These are phyloP conservation scores for Hemileccinum impolitum DNA, from an alignment of 768 basidiomycete genomes.

Conservation along the genomic window DNA sequence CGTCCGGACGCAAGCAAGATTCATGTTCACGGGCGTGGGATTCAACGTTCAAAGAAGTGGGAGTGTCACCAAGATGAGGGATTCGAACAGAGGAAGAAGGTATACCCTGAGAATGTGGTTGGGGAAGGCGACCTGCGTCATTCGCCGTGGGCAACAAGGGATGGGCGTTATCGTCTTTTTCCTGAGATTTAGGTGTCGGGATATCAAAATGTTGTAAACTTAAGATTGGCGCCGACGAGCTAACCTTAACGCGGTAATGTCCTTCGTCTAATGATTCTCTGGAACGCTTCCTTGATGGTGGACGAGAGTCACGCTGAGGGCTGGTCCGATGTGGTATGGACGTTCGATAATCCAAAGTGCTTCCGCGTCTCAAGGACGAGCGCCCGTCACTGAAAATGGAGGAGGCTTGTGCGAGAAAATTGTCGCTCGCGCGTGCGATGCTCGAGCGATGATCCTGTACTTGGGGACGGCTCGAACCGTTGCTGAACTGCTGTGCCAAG, in stretches of 20 bases:
- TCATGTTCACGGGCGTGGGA: slow-evolving; percentile 22
- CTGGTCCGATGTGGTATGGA: slow-evolving; percentile 14
- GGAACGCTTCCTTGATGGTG: slow-evolving; percentile 32
- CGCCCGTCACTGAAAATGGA: slow-evolving; percentile 27
- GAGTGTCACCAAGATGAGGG: slow-evolving; percentile 10
- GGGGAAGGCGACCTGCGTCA: slow-evolving; percentile 24
- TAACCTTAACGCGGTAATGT: slow-evolving; percentile 31
- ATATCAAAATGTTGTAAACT: slow-evolving; percentile 23
- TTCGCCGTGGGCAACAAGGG: slow-evolving; percentile 16
- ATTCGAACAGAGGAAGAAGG: slow-evolving; percentile 12
- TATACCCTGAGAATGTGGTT: slow-evolving; percentile 19
- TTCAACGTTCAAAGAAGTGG: slow-evolving; percentile 8
- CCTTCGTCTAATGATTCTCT: slow-evolving; percentile 28
- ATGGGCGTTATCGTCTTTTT: slow-evolving; percentile 22
- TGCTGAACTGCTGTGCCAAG: slow-evolving; percentile 23
- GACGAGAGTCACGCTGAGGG: slow-evolving; percentile 16
- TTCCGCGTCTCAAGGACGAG: slow-evolving; percentile 16
- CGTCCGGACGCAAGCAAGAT: slow-evolving; percentile 23
- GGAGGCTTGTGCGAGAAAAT: slow-evolving; percentile 31
- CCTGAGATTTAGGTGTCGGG: slow-evolving; percentile 26
- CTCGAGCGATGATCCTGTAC: slow-evolving; percentile 30
- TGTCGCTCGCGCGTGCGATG: slow-evolving; percentile 33
- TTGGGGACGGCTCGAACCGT: slow-evolving; percentile 18
- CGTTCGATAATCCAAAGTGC: slow-evolving; percentile 15
- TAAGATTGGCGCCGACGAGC: slow-evolving; percentile 28